phyloP scores from a whole-genome alignment of 345 rosid genomes.

The Lepidium didymum region DNA sequence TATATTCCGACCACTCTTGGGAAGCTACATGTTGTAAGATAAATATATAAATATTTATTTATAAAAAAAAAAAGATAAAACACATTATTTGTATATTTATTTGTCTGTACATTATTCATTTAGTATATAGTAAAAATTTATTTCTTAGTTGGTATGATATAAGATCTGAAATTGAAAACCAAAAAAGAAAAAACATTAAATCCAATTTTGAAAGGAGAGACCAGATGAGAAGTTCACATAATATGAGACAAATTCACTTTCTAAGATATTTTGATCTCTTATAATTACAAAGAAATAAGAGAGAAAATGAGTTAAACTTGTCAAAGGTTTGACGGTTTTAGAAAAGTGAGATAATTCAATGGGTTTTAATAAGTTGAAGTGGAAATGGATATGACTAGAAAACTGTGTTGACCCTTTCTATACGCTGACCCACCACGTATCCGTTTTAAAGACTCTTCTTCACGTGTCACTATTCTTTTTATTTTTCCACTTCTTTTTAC shows the following conservation, averaged over 20 bases:
- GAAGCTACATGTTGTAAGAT: not conserved
- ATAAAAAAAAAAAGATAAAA: no score
- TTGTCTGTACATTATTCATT: no score
- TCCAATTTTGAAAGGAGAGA: not conserved
- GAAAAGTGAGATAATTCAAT: constrained; percentile 14
- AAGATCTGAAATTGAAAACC: no score
- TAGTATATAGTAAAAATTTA: no score
- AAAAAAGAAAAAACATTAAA: no score
- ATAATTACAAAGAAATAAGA: not conserved
- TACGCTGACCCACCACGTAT: constrained; percentile 20
- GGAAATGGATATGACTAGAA: not conserved
- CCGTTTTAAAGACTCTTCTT: not conserved
- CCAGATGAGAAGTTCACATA: not conserved
- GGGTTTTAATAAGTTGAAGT: not conserved
- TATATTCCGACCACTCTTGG: not conserved
- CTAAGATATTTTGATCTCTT: not conserved
- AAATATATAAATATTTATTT: no score
- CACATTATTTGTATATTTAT: no score
- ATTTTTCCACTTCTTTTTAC: not conserved
- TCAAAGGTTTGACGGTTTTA: no score
- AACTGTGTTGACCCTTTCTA: constrained; percentile 19
- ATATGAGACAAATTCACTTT: not conserved
- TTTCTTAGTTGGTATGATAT: no score
- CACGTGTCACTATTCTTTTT: not conserved
- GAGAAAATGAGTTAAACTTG: not conserved